Base-by-base conservation (phyloP, 192 early-diverging fungal species). In the Ambispora gerdemannii region DNA sequence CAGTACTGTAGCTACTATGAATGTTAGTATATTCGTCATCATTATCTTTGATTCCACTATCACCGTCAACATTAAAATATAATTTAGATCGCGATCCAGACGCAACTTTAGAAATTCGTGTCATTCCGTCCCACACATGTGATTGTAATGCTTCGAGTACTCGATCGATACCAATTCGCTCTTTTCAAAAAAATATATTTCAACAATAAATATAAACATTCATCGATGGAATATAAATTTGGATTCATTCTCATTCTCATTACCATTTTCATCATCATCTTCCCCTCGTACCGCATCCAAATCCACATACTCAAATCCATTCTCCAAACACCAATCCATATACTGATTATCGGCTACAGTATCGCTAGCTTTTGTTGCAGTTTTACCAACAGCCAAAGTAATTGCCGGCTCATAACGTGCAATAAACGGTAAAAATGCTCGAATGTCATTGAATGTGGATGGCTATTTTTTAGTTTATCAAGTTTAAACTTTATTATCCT, bases 51-150 rank as follows among this genome's bases (percentile, higher is more conserved):
- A n/a, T 15, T 38, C 32, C n/a, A 34, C 34, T 52, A 10, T 50
- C 28, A 43, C 4, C 50, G 15, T 50, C 52, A n/a, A n/a, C n/a
- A n/a, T n/a, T n/a, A n/a, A n/a, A n/a, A n/a, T n/a, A n/a, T n/a
- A n/a, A n/a, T n/a, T n/a, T n/a, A n/a, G n/a, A n/a, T n/a, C n/a
- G n/a, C n/a, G n/a, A n/a, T n/a, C n/a, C n/a, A n/a, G n/a, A n/a
- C n/a, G n/a, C n/a, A n/a, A n/a, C n/a, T 17, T 52, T 24, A 22
- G 47, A 13, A 32, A 52, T 81, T 3, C 78, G 75, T 34, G 75
- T 59, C 60, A 87, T 53, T 30, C 84, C 86, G 66, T 90, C 87
- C 88, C 88, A 90, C 76, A 89, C 82, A 32, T 90, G 80, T 20
- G 83, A 75, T 38, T 87, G 80, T 62, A 90, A 64, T 17, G 86